Conservation (phyloP, 345 rosid genomes). For the Dipteronia sinensis region DNA sequence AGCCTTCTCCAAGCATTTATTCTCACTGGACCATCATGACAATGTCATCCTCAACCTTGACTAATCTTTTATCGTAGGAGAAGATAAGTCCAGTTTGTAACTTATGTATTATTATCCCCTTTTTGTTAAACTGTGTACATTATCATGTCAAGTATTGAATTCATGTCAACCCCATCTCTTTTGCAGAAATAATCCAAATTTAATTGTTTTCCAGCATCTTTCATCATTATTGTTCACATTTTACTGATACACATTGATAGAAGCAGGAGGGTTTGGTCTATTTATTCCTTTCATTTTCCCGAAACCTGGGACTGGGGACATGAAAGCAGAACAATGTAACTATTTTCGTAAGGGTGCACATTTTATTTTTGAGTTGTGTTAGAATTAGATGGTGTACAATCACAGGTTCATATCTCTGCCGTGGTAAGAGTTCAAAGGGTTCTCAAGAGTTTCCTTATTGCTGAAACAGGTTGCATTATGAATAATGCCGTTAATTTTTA, state of each 20-base stretch:
- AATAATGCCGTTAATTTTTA: no score
- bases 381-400: no score
- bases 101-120: not conserved
- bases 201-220: not conserved
- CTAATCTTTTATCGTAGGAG: not conserved
- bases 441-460: no score
- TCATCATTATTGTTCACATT: not conserved
- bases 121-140: constrained; percentile 7
- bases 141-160: not conserved
- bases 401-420: no score
- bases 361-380: no score
- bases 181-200: not conserved
- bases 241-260: not conserved
- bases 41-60: not conserved
- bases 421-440: no score
- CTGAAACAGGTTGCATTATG: no score
- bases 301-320: not conserved
- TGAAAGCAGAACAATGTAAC: not conserved
- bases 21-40: constrained; percentile 62
- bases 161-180: not conserved
- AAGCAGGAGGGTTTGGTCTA: not conserved
- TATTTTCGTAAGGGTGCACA: no score
- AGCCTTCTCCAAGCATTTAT: constrained; percentile 95
- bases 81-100: not conserved
- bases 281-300: not conserved